Evolutionary conservation across 768 basidiomycete genomes (phyloP), one percentile per base, ranked within the genome.

Genomic region (Epithele typhae): DNA sequence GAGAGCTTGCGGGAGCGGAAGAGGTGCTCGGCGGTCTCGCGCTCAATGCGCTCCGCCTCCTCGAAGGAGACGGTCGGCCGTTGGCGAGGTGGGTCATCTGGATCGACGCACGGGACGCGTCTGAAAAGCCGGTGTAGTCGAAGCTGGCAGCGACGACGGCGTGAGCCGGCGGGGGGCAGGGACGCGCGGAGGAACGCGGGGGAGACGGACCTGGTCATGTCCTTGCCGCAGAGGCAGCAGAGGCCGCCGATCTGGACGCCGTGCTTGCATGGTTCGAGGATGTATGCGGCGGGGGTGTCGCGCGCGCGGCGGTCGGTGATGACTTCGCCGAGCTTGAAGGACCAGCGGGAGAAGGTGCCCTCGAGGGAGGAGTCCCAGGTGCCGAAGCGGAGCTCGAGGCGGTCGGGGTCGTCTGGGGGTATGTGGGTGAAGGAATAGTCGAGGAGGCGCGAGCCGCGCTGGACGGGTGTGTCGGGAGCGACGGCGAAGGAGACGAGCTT

Each of bases 241-340:
- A 99, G 73, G 1, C 95, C 95, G 34, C 84, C 82, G 40, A 95
- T 72, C 64, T 97, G 94, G 57, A 95, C 84, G 49, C 89, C 89
- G 67, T 99, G 95, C 47, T 91, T 92, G 70, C 95, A 99, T n/a
- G 92, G 90, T 65, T 97, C 94, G 37, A 79, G 68, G 52, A 97
- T 71, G 30, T 78, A 66, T 19, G 92, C 70, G 48, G 78, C 81
- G 3, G 82, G 75, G 34, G 67, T 75, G 36, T 79, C 78, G 48
- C 72, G 77, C 10, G 86, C 83, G 56, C 68, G 74, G 43, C 76
- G 72, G 32, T 68, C 63, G 14, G 82, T 74, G 39, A 92, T 70
- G 43, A 79, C 72, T 55, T 89, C 86, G 48, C 84, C 85, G 2
- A 70, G 62, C 30, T 72, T 77, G 52, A 89, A 63, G 42, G 73